A percentile compares a stretch with the other conserved stretches of the same genome.
Evolutionary conservation across 805 yeast genomes (phyloP).

Genomic region (Brettanomyces sp.): DNA sequence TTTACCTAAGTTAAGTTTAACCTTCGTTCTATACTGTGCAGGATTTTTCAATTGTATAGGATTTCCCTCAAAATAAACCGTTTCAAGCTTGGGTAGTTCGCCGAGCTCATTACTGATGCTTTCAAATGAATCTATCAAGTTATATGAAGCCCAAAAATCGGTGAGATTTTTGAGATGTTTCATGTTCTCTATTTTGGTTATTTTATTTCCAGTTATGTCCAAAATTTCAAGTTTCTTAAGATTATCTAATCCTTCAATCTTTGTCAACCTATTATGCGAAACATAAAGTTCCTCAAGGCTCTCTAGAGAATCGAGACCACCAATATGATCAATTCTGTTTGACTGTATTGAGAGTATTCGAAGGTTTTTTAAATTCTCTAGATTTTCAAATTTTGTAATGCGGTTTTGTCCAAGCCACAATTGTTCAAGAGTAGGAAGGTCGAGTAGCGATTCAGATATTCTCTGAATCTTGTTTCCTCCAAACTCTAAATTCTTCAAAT

Average conservation of each 20-base stretch:
- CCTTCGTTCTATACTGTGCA: conserved; percentile 79
- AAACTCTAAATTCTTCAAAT: conserved; percentile 65
- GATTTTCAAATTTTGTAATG: conserved; percentile 54
- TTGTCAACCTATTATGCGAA: conserved; percentile 71
- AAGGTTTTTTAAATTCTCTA: conserved; percentile 50
- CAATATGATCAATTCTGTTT: conserved; percentile 67
- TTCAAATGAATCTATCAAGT: conserved; percentile 57
- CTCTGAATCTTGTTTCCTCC: conserved; percentile 76
- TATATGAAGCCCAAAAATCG: conserved; percentile 90
- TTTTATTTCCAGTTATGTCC: conserved; percentile 73
- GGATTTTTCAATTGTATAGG: conserved; percentile 69
- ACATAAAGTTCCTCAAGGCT: conserved; percentile 80
- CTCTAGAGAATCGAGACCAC: conserved; percentile 65
- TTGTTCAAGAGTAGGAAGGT: conserved; percentile 51
- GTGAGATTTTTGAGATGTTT: conserved; percentile 62
- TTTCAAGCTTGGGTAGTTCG: conserved; percentile 55
- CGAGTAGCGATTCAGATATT: conserved; percentile 47
- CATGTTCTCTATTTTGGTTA: conserved; percentile 53
- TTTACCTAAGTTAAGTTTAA: conserved; percentile 63
- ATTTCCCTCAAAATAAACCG: conserved; percentile 90
- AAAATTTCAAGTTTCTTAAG: conserved; percentile 58
- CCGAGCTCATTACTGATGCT: conserved; percentile 61
- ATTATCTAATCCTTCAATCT: conserved; percentile 70
- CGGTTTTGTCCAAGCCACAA: conserved; percentile 91
- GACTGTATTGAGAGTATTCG: conserved; percentile 81